A percentile compares a stretch with the other conserved stretches of the same genome.
Evolutionary conservation across 23 red algal genomes (phyloP).

Genomic region (Agarophyton chilense): DNA sequence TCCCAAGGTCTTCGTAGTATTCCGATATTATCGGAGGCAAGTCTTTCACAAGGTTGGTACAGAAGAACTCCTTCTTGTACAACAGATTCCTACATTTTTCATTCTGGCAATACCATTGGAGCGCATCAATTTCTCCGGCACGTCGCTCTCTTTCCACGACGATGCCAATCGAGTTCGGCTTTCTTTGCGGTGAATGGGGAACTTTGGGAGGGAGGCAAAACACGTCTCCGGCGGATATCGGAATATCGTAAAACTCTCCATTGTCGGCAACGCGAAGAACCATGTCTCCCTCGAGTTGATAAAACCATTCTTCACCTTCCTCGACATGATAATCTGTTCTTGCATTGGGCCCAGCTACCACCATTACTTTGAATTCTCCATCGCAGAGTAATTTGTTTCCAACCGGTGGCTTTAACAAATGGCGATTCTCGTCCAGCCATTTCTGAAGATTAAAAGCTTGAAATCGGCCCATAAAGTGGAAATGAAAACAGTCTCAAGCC

Average conservation of each 20-base stretch:
- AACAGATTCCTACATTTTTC: conserved; percentile 67
- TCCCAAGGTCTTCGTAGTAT: conserved; percentile 65
- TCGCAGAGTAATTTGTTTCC: conserved; percentile 84
- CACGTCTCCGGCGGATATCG: conserved; percentile 75
- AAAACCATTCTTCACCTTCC: conserved; percentile 94
- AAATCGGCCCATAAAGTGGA: conserved; percentile 23
- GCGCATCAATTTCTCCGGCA: conserved; percentile 76
- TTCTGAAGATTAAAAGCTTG: conserved; percentile 68
- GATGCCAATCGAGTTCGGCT: conserved; percentile 76
- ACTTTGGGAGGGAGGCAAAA: conserved; percentile 85
- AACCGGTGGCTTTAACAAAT: conserved; percentile 85
- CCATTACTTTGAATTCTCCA: conserved; percentile 97
- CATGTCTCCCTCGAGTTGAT: conserved; percentile 91
- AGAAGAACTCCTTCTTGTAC: conserved; percentile 79
- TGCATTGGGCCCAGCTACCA: conserved; percentile 94
- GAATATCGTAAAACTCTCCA: conserved; percentile 73
- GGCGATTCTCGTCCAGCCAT: conserved; percentile 82
- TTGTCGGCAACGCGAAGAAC: conserved; percentile 86
- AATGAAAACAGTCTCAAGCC: background rate
- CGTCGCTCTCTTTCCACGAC: conserved; percentile 92
- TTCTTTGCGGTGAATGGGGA: conserved; percentile 87
- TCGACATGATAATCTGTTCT: conserved; percentile 97
- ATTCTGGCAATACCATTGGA: conserved; percentile 96
- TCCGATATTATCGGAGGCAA: conserved; percentile 82
- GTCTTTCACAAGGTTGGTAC: conserved; percentile 82